Conservation (phyloP, 768 basidiomycete species). For the Phylloporus arenicola region DNA sequence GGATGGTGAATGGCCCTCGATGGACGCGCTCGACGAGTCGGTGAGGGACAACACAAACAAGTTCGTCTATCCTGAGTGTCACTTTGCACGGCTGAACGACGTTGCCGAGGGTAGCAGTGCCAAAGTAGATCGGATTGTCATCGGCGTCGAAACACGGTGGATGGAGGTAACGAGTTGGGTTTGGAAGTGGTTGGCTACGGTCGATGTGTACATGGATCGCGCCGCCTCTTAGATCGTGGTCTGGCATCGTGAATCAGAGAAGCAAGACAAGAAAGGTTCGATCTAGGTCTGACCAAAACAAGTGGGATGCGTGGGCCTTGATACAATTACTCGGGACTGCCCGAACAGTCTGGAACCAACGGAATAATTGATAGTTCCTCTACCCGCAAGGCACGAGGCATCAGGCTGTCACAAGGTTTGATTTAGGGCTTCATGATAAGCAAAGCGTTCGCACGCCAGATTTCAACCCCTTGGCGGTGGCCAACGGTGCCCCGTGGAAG, state of each 20-base stretch:
- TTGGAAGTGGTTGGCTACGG: background rate
- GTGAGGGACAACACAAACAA: background rate
- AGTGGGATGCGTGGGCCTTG: too few relatives aligned
- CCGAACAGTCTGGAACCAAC: background rate
- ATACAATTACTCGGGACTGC: too few relatives aligned
- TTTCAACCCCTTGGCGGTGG: too few relatives aligned
- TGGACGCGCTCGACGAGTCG: background rate
- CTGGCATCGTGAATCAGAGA: too few relatives aligned
- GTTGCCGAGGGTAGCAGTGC: background rate
- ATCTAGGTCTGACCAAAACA: too few relatives aligned
- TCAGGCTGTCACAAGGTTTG: too few relatives aligned
- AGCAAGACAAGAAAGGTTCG: too few relatives aligned
- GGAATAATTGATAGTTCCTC: too few relatives aligned
- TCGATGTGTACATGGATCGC: conserved; percentile 1
- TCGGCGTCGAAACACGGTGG: conserved; percentile 6
- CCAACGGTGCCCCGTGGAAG: too few relatives aligned
- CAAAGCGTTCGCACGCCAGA: too few relatives aligned
- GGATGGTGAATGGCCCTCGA: conserved; percentile 1
- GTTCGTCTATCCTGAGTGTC: background rate
- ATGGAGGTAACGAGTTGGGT: conserved; percentile 1
- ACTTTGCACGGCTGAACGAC: conserved; percentile 6
- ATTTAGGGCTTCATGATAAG: too few relatives aligned
- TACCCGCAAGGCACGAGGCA: too few relatives aligned
- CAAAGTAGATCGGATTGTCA: conserved; percentile 2
- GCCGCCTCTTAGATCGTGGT: background rate